phyloP scores from a whole-genome alignment of 1,284 basidiomycete genomes.

The Sporisorium sorghi region DNA sequence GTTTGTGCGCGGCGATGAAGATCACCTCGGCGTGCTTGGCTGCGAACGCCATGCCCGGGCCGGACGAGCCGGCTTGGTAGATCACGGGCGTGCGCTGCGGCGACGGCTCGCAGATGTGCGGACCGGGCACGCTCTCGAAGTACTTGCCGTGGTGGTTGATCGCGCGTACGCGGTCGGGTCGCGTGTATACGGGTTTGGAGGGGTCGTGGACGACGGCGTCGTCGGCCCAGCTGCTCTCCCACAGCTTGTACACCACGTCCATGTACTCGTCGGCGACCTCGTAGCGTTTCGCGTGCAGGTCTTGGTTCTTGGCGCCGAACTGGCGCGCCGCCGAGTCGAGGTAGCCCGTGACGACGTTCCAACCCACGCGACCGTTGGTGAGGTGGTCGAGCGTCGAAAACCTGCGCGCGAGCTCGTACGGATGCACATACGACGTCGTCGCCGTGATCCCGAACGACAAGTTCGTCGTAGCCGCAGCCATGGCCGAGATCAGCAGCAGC shows the following conservation, averaged over 20 bases:
- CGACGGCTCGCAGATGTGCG: conserved; percentile 68
- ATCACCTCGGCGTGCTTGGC: conserved; percentile 69
- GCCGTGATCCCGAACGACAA: conserved; percentile 65
- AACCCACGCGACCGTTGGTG: conserved; percentile 69
- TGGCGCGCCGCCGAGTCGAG: conserved; percentile 68
- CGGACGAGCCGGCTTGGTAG: conserved; percentile 68
- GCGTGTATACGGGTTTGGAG: conserved; percentile 49
- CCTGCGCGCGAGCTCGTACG: conserved; percentile 67
- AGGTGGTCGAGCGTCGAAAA: conserved; percentile 70
- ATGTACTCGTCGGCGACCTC: conserved; percentile 64
- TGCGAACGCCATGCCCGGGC: conserved; percentile 67
- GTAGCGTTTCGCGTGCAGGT: conserved; percentile 61
- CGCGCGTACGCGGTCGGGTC: conserved; percentile 61
- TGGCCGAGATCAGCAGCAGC: conserved; percentile 56
- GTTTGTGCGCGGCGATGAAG: conserved; percentile 67
- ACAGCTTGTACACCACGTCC: conserved; percentile 70
- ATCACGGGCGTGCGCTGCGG: conserved; percentile 68
- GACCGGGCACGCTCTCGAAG: conserved; percentile 65
- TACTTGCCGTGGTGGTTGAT: conserved; percentile 68
- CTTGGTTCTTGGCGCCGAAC: conserved; percentile 60
- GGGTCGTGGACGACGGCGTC: conserved; percentile 64
- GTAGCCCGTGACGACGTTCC: conserved; percentile 70
- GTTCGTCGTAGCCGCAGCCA: conserved; percentile 59
- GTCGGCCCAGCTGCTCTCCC: conserved; percentile 70
- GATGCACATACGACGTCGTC: conserved; percentile 66